These are phyloP conservation scores for Eutrema yunnanense DNA, from an alignment of 345 rosid genomes.

Conservation along the genomic window DNA sequence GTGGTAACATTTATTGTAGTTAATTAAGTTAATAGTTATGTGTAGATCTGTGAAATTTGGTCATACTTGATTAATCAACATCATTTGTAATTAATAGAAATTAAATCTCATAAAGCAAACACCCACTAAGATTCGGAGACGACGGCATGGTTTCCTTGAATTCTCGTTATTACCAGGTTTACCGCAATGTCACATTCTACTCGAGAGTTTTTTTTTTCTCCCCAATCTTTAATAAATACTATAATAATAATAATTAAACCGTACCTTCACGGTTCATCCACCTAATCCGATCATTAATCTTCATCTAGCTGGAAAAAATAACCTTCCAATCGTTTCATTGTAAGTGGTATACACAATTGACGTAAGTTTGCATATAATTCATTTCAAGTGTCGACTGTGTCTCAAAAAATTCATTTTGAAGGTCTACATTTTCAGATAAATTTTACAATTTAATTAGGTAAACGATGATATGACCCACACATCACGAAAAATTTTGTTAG, in stretches of 20 bases:
- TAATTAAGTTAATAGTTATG: neutral
- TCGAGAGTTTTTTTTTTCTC: neutral
- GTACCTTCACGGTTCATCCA: conserved; percentile 15
- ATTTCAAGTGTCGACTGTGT: neutral
- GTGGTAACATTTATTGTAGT: neutral
- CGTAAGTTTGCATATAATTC: neutral
- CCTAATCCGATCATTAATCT: conserved; percentile 21
- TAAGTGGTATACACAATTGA: neutral
- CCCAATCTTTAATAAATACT: neutral
- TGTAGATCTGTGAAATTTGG: neutral
- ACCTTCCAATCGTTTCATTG: neutral
- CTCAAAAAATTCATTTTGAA: neutral
- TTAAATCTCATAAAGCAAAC: conserved; percentile 6
- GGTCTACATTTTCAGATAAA: neutral
- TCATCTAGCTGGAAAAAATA: neutral
- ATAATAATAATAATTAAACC: neutral
- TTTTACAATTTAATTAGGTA: neutral
- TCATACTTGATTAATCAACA: neutral
- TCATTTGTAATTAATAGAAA: neutral
- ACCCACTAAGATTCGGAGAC: conserved; percentile 23
- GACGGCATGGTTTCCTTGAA: conserved; percentile 21
- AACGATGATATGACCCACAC: neutral
- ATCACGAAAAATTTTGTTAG: neutral
- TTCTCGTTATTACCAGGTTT: conserved; percentile 21
- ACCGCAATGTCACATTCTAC: conserved; percentile 29